phyloP scores from a whole-genome alignment of 306 rosid genomes.

The Trifolium fragiferum region DNA sequence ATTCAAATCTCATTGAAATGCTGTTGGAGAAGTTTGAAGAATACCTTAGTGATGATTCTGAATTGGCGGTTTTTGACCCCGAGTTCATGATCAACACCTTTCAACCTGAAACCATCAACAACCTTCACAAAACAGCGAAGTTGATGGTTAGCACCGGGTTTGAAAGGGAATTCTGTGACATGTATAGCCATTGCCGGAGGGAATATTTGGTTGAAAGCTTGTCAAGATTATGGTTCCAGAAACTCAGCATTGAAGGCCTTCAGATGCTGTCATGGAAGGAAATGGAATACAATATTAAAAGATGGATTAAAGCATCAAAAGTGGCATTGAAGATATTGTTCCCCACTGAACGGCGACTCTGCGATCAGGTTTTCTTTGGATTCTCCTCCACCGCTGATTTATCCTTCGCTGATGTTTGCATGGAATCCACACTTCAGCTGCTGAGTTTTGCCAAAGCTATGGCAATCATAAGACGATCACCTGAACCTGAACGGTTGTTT shows the following conservation, averaged over 20 bases:
- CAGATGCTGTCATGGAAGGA: slow-evolving; percentile 25
- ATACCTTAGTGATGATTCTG: not conserved
- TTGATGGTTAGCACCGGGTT: slow-evolving; percentile 65
- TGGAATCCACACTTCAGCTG: slow-evolving; percentile 73
- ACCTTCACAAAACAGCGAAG: slow-evolving; percentile 67
- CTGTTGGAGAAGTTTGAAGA: not conserved
- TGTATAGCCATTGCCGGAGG: slow-evolving; percentile 47
- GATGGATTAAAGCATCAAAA: slow-evolving; percentile 75
- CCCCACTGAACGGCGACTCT: slow-evolving; percentile 77
- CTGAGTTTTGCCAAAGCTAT: slow-evolving; percentile 66
- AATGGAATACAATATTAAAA: slow-evolving; percentile 9
- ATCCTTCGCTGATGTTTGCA: slow-evolving; percentile 85
- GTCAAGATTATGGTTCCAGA: not conserved
- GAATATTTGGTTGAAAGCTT: not conserved
- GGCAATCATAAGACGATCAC: slow-evolving; percentile 58
- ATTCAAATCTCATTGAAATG: not conserved
- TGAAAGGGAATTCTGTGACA: slow-evolving; percentile 61
- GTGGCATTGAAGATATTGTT: slow-evolving; percentile 75
- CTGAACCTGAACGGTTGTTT: slow-evolving; percentile 50
- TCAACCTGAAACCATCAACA: slow-evolving; percentile 55
- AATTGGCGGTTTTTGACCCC: slow-evolving; percentile 18
- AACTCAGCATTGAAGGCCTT: not conserved
- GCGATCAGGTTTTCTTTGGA: slow-evolving; percentile 77
- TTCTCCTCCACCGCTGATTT: slow-evolving; percentile 72
- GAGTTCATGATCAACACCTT: slow-evolving; percentile 65